A percentile compares a stretch with the other conserved stretches of the same genome.
Evolutionary conservation across 1,284 basidiomycete species (phyloP).

Genomic region (Ganoderma sp.): DNA sequence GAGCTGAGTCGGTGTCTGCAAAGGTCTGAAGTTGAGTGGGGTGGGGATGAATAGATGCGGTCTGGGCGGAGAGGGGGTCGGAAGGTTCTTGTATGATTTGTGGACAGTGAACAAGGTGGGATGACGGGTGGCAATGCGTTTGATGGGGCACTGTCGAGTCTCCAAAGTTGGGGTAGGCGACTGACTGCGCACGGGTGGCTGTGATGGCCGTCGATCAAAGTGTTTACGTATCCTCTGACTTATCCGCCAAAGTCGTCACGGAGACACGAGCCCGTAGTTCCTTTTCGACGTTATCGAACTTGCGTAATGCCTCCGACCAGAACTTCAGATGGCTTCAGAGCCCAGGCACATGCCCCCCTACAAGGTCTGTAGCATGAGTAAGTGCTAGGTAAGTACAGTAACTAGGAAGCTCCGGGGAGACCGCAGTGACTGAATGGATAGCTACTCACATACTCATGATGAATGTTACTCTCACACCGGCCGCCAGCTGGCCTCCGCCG

Average conservation of each 20-base stretch:
- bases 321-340: too few relatives aligned
- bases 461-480: too few relatives aligned
- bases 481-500: too few relatives aligned
- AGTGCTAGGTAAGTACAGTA: too few relatives aligned
- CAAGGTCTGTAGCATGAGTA: not conserved
- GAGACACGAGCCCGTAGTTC: not conserved
- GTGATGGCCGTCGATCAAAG: not conserved
- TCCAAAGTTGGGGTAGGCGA: too few relatives aligned
- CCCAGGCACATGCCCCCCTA: not conserved
- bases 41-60: not conserved
- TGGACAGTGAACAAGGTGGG: not conserved
- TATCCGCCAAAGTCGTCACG: not conserved
- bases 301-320: not conserved
- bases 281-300: not conserved
- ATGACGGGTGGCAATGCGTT: not conserved
- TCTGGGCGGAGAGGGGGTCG: not conserved
- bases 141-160: not conserved
- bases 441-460: too few relatives aligned
- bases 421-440: too few relatives aligned
- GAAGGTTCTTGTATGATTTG: not conserved
- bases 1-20: too few relatives aligned
- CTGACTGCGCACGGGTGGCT: not conserved
- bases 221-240: too few relatives aligned
- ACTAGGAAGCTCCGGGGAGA: too few relatives aligned
- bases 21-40: not conserved